Evolutionary conservation across 169 alveolate species (phyloP).

Genomic region (Plasmodium falciparum): DNA sequence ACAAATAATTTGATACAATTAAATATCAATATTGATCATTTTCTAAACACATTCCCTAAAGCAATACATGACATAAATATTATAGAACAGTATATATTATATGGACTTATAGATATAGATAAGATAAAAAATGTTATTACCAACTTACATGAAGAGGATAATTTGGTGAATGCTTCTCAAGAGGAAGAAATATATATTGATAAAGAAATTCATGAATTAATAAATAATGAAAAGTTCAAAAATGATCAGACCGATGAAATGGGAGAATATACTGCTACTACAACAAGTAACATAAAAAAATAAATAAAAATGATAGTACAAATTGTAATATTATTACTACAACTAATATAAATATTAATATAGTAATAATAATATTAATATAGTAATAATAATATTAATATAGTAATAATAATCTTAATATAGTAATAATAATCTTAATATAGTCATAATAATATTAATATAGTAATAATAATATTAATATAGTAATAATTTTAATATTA

Average conservation of each 20-base stretch:
- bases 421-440: neutral
- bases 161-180: conserved; percentile 23
- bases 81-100: conserved; percentile 42
- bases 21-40: conserved; percentile 44
- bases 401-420: neutral
- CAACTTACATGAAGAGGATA: conserved; percentile 15
- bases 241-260: neutral
- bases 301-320: too few relatives aligned
- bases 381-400: neutral
- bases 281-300: too few relatives aligned
- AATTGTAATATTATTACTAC: too few relatives aligned
- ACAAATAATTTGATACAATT: conserved; percentile 41
- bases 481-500: too few relatives aligned
- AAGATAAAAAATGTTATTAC: conserved; percentile 23
- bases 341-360: too few relatives aligned
- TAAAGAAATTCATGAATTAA: conserved; percentile 39
- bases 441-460: neutral
- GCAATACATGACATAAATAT: conserved; percentile 55
- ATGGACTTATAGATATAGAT: conserved; percentile 21
- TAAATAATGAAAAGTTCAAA: neutral
- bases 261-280: neutral
- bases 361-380: too few relatives aligned
- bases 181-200: conserved; percentile 52
- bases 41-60: conserved; percentile 34
- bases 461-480: too few relatives aligned